phyloP scores from a whole-genome alignment of 805 yeast species.

The Kluyveromyces dobzhanskii region DNA sequence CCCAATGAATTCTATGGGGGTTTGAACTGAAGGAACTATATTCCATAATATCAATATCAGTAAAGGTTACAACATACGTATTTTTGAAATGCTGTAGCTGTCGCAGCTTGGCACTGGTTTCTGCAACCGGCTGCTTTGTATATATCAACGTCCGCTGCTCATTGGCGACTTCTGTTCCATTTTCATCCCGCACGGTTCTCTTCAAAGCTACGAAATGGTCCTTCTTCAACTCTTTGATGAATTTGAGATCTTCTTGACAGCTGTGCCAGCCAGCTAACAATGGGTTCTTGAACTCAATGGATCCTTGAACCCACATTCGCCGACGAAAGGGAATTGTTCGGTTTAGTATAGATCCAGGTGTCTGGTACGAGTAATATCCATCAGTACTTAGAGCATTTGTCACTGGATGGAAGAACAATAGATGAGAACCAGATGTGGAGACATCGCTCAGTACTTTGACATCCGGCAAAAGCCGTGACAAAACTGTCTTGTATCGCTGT shows the following conservation, averaged over 20 bases:
- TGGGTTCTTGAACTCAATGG: slow-evolving; percentile 35
- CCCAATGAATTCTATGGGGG: slow-evolving; percentile 78
- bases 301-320: slow-evolving; percentile 78
- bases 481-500: neutral
- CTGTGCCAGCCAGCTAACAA: slow-evolving; percentile 31
- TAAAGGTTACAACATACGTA: slow-evolving; percentile 24
- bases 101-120: neutral
- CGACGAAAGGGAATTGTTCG: slow-evolving; percentile 34
- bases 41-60: slow-evolving; percentile 37
- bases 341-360: slow-evolving; percentile 37
- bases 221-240: slow-evolving; percentile 30
- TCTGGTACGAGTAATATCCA: slow-evolving; percentile 76
- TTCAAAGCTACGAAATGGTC: slow-evolving; percentile 47
- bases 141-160: slow-evolving; percentile 61
- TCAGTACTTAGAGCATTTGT: slow-evolving; percentile 46
- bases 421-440: slow-evolving; percentile 30
- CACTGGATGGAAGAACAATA: slow-evolving; percentile 58
- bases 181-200: slow-evolving; percentile 35
- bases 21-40: slow-evolving; percentile 75
- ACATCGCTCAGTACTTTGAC: no score
- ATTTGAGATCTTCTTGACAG: slow-evolving; percentile 47
- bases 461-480: neutral
- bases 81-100: neutral
- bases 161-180: slow-evolving; percentile 25
- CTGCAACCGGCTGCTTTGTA: slow-evolving; percentile 33